These are phyloP conservation scores for Quercus phellos DNA, from an alignment of 331 rosid genomes.

Conservation along the genomic window DNA sequence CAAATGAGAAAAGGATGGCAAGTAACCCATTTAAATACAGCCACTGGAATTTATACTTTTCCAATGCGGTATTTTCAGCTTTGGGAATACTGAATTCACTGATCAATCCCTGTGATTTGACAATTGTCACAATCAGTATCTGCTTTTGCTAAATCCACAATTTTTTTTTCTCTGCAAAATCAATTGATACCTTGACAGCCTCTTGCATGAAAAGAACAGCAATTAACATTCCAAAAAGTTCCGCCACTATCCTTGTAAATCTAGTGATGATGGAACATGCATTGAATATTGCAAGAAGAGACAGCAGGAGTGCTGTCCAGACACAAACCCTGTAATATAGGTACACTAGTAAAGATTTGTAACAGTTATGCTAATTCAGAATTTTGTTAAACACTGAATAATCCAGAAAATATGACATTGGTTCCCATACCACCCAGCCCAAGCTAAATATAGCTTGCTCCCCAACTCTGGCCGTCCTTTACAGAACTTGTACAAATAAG, in stretches of 20 bases:
- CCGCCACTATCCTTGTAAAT: constrained; percentile 86
- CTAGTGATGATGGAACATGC: constrained; percentile 59
- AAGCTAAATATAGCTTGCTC: constrained; percentile 51
- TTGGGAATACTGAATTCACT: constrained; percentile 58
- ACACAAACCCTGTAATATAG: constrained; percentile 70
- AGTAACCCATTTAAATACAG: constrained; percentile 70
- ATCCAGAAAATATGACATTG: background rate
- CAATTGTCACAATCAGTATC: constrained; percentile 13
- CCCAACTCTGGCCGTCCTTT: constrained; percentile 58
- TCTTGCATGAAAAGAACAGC: constrained; percentile 85
- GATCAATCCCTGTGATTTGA: constrained; percentile 61
- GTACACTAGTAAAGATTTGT: background rate
- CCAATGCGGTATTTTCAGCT: constrained; percentile 33
- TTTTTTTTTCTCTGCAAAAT: constrained; percentile 5
- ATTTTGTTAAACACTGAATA: background rate
- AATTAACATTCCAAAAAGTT: constrained; percentile 83
- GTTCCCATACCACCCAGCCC: constrained; percentile 68
- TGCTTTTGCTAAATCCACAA: constrained; percentile 6
- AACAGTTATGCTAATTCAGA: background rate
- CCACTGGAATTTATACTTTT: constrained; percentile 56
- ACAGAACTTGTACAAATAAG: constrained; percentile 57
- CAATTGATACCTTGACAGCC: constrained; percentile 59
- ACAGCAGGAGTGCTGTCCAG: constrained; percentile 64
- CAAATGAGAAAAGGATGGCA: constrained; percentile 59
- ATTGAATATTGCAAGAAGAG: constrained; percentile 71